phyloP scores from a whole-genome alignment of 2,329 filamentous ascomycete genomes.

The Trichocomaceae sp. region DNA sequence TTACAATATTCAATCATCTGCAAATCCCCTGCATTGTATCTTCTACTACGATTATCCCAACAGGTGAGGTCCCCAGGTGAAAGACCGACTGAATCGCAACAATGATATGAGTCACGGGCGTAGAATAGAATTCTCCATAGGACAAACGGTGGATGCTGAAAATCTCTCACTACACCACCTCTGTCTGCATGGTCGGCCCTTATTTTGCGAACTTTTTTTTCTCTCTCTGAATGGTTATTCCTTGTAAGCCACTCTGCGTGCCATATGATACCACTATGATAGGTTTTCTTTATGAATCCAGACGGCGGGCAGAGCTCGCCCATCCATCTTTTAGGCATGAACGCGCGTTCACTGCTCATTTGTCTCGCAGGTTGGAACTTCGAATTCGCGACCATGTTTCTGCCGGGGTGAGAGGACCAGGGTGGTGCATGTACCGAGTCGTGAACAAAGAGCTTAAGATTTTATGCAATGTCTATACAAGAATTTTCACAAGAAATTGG shows the following conservation, averaged over 20 bases:
- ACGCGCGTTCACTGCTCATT: neutral
- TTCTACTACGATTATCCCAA: neutral
- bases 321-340: neutral
- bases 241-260: neutral
- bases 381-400: neutral
- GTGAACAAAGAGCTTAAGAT: too few species aligned
- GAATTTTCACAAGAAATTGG: too few species aligned
- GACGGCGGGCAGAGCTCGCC: too few species aligned
- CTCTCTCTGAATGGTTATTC: neutral
- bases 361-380: neutral
- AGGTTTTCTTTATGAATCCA: neutral
- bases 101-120: neutral
- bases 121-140: too few species aligned
- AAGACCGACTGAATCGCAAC: neutral
- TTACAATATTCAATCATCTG: neutral
- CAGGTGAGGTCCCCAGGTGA: neutral
- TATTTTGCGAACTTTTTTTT: neutral
- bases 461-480: too few species aligned
- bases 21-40: neutral
- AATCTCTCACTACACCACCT: too few species aligned
- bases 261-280: neutral
- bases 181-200: neutral
- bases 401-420: too few species aligned
- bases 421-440: neutral
- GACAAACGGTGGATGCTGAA: neutral